These are phyloP conservation scores for Suillus sp. DNA, from an alignment of 768 basidiomycete species.

Conservation along the genomic window DNA sequence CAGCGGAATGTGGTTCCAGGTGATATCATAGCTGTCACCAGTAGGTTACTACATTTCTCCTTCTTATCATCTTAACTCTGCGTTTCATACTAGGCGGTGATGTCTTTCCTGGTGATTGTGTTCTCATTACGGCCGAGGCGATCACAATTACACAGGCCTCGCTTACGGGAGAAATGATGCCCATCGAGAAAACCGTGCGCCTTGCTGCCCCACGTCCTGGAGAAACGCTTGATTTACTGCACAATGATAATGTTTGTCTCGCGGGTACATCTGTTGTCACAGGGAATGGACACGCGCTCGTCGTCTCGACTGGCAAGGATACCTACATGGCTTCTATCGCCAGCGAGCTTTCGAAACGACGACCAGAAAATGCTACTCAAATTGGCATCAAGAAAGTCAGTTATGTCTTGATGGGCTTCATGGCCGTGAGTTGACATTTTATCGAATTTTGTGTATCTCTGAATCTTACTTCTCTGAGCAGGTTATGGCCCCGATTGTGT, in stretches of 20 bases:
- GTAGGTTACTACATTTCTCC: slow-evolving; percentile 18
- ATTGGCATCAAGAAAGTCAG: slow-evolving; percentile 36
- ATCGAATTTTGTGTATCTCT: background rate
- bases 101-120: slow-evolving; percentile 39
- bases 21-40: slow-evolving; percentile 34
- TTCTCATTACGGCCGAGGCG: slow-evolving; percentile 37
- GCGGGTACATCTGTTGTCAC: slow-evolving; percentile 38
- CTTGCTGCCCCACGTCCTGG: slow-evolving; percentile 18
- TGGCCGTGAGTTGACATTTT: slow-evolving; percentile 24
- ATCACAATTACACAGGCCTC: slow-evolving; percentile 38
- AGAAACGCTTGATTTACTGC: slow-evolving; percentile 30
- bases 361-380: slow-evolving; percentile 38
- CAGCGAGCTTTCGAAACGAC: slow-evolving; percentile 33
- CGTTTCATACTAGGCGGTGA: slow-evolving; percentile 29
- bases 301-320: slow-evolving; percentile 34
- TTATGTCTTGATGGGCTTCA: slow-evolving; percentile 34
- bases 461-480: slow-evolving; percentile 10
- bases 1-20: slow-evolving; percentile 35
- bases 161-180: slow-evolving; percentile 38
- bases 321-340: slow-evolving; percentile 40
- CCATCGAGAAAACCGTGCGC: slow-evolving; percentile 34
- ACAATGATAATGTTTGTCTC: slow-evolving; percentile 36
- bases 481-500: slow-evolving; percentile 35
- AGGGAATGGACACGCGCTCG: slow-evolving; percentile 34
- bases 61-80: background rate